Percentiles rank a stretch among this genome's conserved stretches.
These are phyloP conservation scores for Microbotryomycetes sp. DNA, from an alignment of 1,284 basidiomycete genomes.

Conservation along the genomic window DNA sequence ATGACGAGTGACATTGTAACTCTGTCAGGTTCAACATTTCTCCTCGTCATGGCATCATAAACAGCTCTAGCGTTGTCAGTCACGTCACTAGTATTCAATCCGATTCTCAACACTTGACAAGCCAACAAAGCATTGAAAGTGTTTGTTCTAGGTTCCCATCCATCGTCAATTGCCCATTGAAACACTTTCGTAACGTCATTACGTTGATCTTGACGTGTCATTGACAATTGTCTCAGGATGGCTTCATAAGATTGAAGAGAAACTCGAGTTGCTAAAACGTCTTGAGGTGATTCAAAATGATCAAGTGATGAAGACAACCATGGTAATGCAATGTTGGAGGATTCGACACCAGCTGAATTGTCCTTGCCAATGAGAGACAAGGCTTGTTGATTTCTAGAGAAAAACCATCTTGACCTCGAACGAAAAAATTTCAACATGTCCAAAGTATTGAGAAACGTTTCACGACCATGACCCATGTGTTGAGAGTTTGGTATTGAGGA, in stretches of 20 bases:
- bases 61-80: conserved; percentile 18
- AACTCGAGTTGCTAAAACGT: conserved; percentile 2
- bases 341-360: background rate
- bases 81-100: conserved; percentile 2
- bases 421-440: conserved; percentile 19
- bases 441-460: conserved; percentile 4
- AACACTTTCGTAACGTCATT: background rate
- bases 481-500: background rate
- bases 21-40: conserved; percentile 3
- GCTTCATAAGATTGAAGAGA: conserved; percentile 17
- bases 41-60: conserved; percentile 17
- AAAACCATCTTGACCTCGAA: conserved; percentile 2
- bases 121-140: conserved; percentile 25
- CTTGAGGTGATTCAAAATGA: conserved; percentile 2
- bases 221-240: conserved; percentile 15
- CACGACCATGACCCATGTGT: background rate
- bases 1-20: conserved; percentile 27
- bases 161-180: conserved; percentile 12
- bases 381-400: background rate
- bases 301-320: background rate
- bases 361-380: background rate
- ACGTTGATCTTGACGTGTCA: conserved; percentile 8
- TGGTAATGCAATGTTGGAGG: too few species aligned
- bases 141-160: conserved; percentile 2
- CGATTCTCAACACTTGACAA: conserved; percentile 8